Percentiles rank a stretch among this genome's conserved stretches.
Evolutionary conservation across 2,329 filamentous ascomycete species (phyloP).

Genomic region (Arthrobotrys entomopaga): DNA sequence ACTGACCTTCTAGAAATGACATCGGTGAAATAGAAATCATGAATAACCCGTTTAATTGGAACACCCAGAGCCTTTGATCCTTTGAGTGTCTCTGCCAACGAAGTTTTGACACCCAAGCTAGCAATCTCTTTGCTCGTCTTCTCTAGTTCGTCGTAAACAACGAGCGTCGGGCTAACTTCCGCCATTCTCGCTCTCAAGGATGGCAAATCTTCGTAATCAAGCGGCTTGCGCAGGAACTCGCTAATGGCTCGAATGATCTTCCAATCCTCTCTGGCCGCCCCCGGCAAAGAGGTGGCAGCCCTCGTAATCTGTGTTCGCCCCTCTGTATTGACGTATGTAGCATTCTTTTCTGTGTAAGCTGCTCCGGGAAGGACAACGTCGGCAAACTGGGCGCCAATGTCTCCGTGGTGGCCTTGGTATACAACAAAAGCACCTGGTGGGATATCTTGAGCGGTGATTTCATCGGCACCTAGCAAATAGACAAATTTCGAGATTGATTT

Average conservation of each 20-base stretch:
- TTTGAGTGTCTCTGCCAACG: constrained; percentile 97
- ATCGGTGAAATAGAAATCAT: constrained; percentile 99
- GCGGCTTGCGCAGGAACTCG: constrained; percentile 85
- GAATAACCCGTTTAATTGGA: constrained; percentile 83
- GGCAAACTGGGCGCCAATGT: constrained; percentile 89
- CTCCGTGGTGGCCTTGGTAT: constrained; percentile 98
- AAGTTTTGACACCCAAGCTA: constrained; percentile 74
- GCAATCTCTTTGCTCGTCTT: constrained; percentile 62
- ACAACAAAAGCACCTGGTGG: constrained; percentile 96
- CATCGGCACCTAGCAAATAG: constrained; percentile 95
- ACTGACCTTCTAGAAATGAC: constrained; percentile 91
- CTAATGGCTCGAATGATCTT: constrained; percentile 95
- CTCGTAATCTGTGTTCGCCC: constrained; percentile 94
- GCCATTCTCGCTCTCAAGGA: constrained; percentile 90
- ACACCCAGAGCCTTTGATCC: constrained; percentile 76
- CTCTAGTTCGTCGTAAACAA: constrained; percentile 91
- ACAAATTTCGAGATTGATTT: constrained; percentile 91
- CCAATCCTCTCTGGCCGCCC: constrained; percentile 94
- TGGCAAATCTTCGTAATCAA: constrained; percentile 93
- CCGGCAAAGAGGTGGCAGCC: constrained; percentile 85
- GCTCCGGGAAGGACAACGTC: constrained; percentile 93
- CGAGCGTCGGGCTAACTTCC: constrained; percentile 89
- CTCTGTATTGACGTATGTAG: constrained; percentile 97
- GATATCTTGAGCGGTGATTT: constrained; percentile 83
- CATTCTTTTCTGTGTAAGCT: constrained; percentile 96